Evolutionary conservation across 1,139 yeast species (phyloP), one percentile per base, ranked within the genome.

Genomic region (Lodderomyces metapsilosis): DNA sequence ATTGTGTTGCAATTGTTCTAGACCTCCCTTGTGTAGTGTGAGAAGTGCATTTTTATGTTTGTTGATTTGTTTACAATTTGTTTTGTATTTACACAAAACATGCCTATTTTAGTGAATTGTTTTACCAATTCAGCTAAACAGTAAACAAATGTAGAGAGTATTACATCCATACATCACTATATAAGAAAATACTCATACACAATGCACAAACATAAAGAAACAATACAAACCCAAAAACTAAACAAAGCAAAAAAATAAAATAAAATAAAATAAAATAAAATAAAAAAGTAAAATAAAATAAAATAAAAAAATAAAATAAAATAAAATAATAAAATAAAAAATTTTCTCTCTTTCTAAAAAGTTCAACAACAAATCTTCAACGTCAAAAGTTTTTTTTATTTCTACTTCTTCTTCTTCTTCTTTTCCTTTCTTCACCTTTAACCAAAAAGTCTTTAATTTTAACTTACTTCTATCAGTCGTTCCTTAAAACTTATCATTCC

Each of bases 391-490:
- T n/a, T 25, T 3, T n/a, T 12, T 9, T 3, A 25, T 5, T 25
- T 4, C 3, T 25, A 11, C 20, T 27, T 32, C 3, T 20, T 24
- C 13, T 27, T 15, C 17, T 37, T 37, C 34, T 30, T 18, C 36
- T 31, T 22, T 17, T 34, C 18, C 22, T 23, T 16, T 18, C n/a
- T 20, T 30, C 41, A 38, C 11, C 17, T 9, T 18, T 13, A 17
- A 30, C 12, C 12, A 12, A n/a, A n/a, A n/a, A n/a, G n/a, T n/a
- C n/a, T n/a, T n/a, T n/a, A n/a, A n/a, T n/a, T 15, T 13, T 34
- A 18, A 20, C 22, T 20, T 15, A 38, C 32, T 33, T 38, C 40
- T 38, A 38, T 33, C 40, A 38, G 40, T 38, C 40, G 25, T 38
- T 38, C 40, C 40, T 38, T 38, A 25, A 6, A 25, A 5, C 16